These are phyloP conservation scores for Tulasnella sp. DNA, from an alignment of 768 basidiomycete species.

Conservation along the genomic window DNA sequence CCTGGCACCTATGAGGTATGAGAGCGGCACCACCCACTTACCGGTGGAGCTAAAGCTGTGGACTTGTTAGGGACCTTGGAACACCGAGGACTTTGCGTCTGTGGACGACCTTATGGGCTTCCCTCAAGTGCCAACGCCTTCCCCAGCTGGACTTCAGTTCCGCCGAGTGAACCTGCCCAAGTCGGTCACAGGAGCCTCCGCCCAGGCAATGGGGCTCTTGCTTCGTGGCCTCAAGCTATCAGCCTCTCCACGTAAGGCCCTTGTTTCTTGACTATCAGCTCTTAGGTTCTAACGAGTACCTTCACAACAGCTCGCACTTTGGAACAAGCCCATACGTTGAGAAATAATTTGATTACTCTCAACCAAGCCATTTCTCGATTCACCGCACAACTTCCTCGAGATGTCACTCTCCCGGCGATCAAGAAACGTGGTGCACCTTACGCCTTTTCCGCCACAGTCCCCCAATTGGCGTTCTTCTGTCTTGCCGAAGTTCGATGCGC, in stretches of 20 bases:
- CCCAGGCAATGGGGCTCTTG: constrained; percentile 14
- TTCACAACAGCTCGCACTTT: neutral
- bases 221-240: neutral
- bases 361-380: constrained; percentile 12
- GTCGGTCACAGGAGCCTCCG: neutral
- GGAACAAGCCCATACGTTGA: neutral
- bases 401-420: neutral
- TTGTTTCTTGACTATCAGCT: neutral
- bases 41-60: neutral
- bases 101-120: constrained; percentile 20
- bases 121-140: constrained; percentile 8
- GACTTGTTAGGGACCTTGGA: constrained; percentile 14
- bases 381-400: constrained; percentile 9
- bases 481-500: constrained; percentile 14
- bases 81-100: constrained; percentile 10
- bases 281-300: neutral
- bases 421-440: neutral
- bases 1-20: constrained; percentile 15
- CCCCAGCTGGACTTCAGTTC: neutral
- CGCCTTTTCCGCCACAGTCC: constrained; percentile 10
- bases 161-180: neutral
- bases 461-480: constrained; percentile 12
- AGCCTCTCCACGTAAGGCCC: neutral
- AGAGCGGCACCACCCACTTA: neutral
- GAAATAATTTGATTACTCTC: constrained; percentile 6